Evolutionary conservation across 352 stramenopile genomes (phyloP).

Genomic region (Hyaloperonospora brassicae): DNA sequence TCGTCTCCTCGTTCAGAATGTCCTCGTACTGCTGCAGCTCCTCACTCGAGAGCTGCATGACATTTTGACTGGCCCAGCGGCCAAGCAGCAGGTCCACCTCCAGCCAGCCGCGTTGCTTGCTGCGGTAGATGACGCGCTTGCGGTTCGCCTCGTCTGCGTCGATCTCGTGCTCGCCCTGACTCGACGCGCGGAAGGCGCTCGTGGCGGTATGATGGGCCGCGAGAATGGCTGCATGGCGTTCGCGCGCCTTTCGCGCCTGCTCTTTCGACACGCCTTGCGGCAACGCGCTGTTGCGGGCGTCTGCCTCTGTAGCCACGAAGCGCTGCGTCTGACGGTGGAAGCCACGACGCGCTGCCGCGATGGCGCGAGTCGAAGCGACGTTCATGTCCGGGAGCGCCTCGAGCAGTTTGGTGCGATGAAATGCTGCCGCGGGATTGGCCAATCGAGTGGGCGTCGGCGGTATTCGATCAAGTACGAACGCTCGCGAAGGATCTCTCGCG

Average conservation of each 20-base stretch:
- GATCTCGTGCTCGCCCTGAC: constrained; percentile 47
- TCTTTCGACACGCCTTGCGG: constrained; percentile 42
- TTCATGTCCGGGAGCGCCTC: too few relatives aligned
- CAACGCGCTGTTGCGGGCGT: constrained; percentile 43
- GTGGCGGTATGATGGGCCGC: constrained; percentile 39
- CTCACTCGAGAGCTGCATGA: constrained; percentile 62
- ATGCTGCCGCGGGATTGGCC: too few relatives aligned
- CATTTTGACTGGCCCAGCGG: constrained; percentile 90
- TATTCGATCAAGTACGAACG: too few relatives aligned
- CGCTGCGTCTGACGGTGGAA: constrained; percentile 8
- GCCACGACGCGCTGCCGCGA: too few relatives aligned
- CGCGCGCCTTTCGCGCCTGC: constrained; percentile 42
- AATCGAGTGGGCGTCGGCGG: too few relatives aligned
- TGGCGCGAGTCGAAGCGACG: too few relatives aligned
- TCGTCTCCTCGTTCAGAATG: constrained; percentile 95
- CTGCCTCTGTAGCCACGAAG: constrained; percentile 30
- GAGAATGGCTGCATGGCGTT: constrained; percentile 49
- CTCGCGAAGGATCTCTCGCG: too few relatives aligned
- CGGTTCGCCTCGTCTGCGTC: constrained; percentile 56
- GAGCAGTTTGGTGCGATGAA: too few relatives aligned
- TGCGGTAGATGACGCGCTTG: constrained; percentile 92
- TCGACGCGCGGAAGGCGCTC: constrained; percentile 35
- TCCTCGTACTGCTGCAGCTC: constrained; percentile 92
- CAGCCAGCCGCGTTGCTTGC: constrained; percentile 93
- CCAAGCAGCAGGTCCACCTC: constrained; percentile 94